These are phyloP conservation scores for Fusarium bulbicola DNA, from an alignment of 2,329 filamentous ascomycete genomes.

Conservation along the genomic window DNA sequence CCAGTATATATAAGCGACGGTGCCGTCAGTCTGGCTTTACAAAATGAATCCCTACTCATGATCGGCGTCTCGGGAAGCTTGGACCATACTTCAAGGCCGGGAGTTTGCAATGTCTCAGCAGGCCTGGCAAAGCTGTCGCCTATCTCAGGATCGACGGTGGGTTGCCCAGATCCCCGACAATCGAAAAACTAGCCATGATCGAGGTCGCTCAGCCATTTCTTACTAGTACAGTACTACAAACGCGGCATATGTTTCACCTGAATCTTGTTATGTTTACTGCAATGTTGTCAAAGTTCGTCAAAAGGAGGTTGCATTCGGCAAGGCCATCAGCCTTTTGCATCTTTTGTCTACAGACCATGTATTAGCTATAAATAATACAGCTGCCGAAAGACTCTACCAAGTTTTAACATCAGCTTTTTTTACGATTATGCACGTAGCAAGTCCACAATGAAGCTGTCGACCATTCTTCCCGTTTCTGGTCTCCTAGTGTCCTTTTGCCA, in stretches of 20 bases:
- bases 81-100: rapidly evolving
- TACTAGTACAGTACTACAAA: not conserved
- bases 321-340: not conserved
- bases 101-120: not conserved
- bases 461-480: rapidly evolving
- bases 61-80: not conserved
- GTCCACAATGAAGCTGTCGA: not conserved
- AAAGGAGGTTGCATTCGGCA: not conserved
- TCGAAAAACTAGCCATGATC: not conserved
- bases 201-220: not conserved
- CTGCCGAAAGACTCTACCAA: rapidly evolving
- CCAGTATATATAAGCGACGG: rapidly evolving
- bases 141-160: not conserved
- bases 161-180: not conserved
- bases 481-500: not conserved
- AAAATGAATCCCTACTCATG: rapidly evolving
- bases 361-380: not conserved
- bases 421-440: rapidly evolving
- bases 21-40: not conserved
- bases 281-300: not conserved
- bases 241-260: not conserved
- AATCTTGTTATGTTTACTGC: no score
- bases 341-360: rapidly evolving
- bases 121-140: not conserved
- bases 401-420: rapidly evolving